Percentiles rank a stretch among this genome's conserved stretches.
Conservation (phyloP, 768 basidiomycete species). For the Dacryopinax primogenitus region DNA sequence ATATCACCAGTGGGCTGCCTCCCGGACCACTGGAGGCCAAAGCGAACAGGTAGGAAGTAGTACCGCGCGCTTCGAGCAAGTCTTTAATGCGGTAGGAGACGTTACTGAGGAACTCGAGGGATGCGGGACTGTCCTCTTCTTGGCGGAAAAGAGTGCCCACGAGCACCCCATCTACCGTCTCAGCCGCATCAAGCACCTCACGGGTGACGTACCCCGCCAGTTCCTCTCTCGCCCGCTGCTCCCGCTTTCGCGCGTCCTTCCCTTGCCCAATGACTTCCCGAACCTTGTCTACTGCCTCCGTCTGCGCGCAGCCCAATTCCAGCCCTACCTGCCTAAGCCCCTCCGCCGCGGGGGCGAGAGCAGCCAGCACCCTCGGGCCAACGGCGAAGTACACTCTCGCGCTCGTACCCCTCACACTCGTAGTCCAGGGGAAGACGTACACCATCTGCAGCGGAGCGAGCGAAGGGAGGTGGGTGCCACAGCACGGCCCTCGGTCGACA, state of each 20-base stretch:
- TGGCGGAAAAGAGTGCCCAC: background rate
- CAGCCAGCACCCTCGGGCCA: constrained; percentile 60
- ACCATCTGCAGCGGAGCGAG: constrained; percentile 39
- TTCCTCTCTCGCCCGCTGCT: constrained; percentile 56
- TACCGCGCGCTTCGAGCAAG: background rate
- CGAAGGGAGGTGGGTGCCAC: constrained; percentile 71
- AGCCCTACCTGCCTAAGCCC: constrained; percentile 44
- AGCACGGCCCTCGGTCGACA: constrained; percentile 69
- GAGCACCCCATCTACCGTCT: background rate
- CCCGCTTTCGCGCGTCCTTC: constrained; percentile 50
- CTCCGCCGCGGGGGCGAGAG: constrained; percentile 47
- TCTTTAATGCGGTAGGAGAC: constrained; percentile 15
- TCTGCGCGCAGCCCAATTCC: constrained; percentile 52
- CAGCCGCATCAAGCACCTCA: constrained; percentile 14
- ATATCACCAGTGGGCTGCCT: background rate
- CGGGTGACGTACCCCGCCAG: constrained; percentile 36
- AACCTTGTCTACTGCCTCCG: constrained; percentile 32
- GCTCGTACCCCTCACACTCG: constrained; percentile 48
- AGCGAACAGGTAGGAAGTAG: constrained; percentile 10
- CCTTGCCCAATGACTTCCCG: constrained; percentile 56
- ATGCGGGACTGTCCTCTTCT: constrained; percentile 21
- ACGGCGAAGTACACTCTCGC: constrained; percentile 68
- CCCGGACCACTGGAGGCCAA: constrained; percentile 15
- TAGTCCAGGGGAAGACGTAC: constrained; percentile 60
- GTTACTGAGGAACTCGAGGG: constrained; percentile 18